These are phyloP conservation scores for Didymosphaeria variabile DNA, from an alignment of 2,329 filamentous ascomycete species.

Conservation along the genomic window DNA sequence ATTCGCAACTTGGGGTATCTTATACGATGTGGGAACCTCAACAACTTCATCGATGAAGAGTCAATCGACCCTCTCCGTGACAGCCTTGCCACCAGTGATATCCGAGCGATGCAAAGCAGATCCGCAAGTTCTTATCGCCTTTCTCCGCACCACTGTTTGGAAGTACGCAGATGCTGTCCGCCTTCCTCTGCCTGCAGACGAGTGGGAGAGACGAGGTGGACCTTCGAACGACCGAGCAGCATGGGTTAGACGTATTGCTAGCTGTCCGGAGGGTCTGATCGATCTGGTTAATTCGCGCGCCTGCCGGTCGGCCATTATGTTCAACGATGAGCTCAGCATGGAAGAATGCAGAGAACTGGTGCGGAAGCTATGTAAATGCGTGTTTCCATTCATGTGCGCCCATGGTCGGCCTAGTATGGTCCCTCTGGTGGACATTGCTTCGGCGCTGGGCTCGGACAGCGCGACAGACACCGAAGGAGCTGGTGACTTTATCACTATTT, in stretches of 20 bases:
- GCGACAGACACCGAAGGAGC: neutral
- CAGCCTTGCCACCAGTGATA: conserved; percentile 74
- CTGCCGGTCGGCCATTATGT: conserved; percentile 85
- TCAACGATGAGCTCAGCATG: conserved; percentile 73
- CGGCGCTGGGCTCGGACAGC: neutral
- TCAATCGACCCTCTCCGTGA: conserved; percentile 57
- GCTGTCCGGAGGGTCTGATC: conserved; percentile 77
- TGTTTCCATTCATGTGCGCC: conserved; percentile 84
- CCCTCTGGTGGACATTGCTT: conserved; percentile 50
- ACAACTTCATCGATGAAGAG: conserved; percentile 16
- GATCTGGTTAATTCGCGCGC: conserved; percentile 80
- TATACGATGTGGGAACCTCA: conserved; percentile 62
- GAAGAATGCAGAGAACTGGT: conserved; percentile 69
- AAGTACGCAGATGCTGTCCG: conserved; percentile 51
- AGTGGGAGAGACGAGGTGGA: neutral
- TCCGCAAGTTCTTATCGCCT: conserved; percentile 74
- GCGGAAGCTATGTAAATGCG: conserved; percentile 65
- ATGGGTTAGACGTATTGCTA: conserved; percentile 71
- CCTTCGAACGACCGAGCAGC: conserved; percentile 12
- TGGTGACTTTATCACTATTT: conserved; percentile 17
- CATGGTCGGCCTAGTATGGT: conserved; percentile 71
- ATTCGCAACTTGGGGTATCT: conserved; percentile 79
- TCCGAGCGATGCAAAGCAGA: conserved; percentile 78
- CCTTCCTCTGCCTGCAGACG: conserved; percentile 5
- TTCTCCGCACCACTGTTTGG: conserved; percentile 81